Evolutionary conservation across 2,329 filamentous ascomycete genomes (phyloP).

Genomic region (Dichotomopilus funicola): DNA sequence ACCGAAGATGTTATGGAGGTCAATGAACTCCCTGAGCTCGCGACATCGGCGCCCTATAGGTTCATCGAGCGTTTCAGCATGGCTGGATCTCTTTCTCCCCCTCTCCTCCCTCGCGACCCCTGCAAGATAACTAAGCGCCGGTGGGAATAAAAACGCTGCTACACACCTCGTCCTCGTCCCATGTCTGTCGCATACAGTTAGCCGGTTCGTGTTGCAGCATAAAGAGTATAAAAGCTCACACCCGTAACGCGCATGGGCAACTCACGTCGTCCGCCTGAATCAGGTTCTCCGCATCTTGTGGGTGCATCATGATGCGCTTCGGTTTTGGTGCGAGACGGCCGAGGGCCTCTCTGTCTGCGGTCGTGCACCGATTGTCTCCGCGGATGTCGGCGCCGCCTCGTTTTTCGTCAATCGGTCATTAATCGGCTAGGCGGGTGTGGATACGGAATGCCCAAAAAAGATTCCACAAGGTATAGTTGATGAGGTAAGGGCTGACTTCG

Average conservation of each 20-base stretch:
- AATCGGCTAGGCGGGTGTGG: too few relatives aligned
- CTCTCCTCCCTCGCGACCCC: too few relatives aligned
- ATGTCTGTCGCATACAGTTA: conserved; percentile 1
- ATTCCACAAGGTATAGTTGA: too few relatives aligned
- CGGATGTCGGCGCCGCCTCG: too few relatives aligned
- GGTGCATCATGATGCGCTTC: neutral
- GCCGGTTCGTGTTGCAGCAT: neutral
- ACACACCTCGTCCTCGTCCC: conserved; percentile 11
- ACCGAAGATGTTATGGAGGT: conserved; percentile 17
- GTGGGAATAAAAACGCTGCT: too few relatives aligned
- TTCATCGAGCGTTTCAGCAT: neutral
- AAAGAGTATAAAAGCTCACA: too few relatives aligned
- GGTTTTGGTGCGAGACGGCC: neutral
- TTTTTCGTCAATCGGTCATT: too few relatives aligned
- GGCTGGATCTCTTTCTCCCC: too few relatives aligned
- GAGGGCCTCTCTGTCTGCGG: neutral
- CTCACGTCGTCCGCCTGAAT: conserved; percentile 9
- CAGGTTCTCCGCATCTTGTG: neutral
- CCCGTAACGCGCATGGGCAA: neutral
- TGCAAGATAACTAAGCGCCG: too few relatives aligned
- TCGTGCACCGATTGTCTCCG: too few relatives aligned
- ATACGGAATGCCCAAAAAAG: too few relatives aligned
- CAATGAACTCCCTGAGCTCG: conserved; percentile 10
- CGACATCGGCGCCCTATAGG: conserved; percentile 8
- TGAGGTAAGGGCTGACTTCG: too few relatives aligned